Base-by-base conservation (phyloP, 1,139 yeast species). In the Yamadazyma dushanensis region DNA sequence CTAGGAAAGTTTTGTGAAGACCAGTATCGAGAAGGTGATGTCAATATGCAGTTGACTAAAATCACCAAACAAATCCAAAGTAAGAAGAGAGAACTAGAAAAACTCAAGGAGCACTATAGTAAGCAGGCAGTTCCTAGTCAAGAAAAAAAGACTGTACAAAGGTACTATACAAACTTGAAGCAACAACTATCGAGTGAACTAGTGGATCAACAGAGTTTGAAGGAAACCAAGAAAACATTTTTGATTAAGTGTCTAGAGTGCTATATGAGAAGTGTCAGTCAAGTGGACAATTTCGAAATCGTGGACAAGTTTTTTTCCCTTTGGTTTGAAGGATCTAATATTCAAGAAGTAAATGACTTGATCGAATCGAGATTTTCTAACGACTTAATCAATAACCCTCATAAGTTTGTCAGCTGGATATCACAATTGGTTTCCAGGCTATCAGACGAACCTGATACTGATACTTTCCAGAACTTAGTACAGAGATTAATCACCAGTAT, bases 351-450 rank as follows among this genome's bases (percentile, higher is more conserved):
- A 5, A 76, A 74, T 46, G 39, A 42, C 3, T 41, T 47, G 5
- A 57, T 74, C 3, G 42, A 49, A n/a, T 43, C 57, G 0, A 61
- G 68, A 13, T 56, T 74, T 3, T 46, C 54, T 2, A 35, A 36
- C 2, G 37, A 38, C 0, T 61, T 87, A 20, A 83, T 95, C 0
- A 66, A 75, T 5, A 5, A 17, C 7, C 37, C 38, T 15, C 65
- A 68, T 49, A 80, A 80, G 47, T 74, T 88, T 38, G 68, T 87
- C 3, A 77, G 88, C 0, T 89, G 97, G 96, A 69, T 83, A 30
- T 81, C 86, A 39, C 98, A 92, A 54, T 67, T 92, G 31, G 72
- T 87, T 4, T 87, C 97, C 0, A 69, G 95, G 39, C 57, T 90
- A 16, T 64, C 79, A 1, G 59, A 59, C 25, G 83, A 76, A 16